These are phyloP conservation scores for Colletotrichum ledebouriae DNA, from an alignment of 2,329 filamentous ascomycete species.

Conservation along the genomic window DNA sequence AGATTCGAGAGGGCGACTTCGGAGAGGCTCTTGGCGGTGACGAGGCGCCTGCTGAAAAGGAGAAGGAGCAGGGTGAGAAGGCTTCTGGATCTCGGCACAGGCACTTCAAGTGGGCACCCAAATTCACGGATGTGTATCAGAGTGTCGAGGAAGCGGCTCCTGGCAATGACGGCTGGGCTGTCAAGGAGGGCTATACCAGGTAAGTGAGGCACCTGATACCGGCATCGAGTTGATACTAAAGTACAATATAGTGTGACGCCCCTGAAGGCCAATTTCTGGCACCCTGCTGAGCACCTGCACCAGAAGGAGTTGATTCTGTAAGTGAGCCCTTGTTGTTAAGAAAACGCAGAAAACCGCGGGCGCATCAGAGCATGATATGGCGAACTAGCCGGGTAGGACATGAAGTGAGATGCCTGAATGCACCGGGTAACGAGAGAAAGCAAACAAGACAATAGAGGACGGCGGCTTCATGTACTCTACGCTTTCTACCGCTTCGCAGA, in stretches of 20 bases:
- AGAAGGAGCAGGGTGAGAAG: conserved; percentile 49
- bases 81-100: conserved; percentile 74
- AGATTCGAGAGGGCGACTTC: conserved; percentile 76
- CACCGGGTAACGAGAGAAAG: background rate
- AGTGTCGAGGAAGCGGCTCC: conserved; percentile 84
- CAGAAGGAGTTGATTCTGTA: conserved; percentile 85
- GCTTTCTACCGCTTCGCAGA: conserved; percentile 23
- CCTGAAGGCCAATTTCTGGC: conserved; percentile 93
- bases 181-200: conserved; percentile 90
- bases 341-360: conserved; percentile 10
- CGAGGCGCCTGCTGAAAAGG: background rate
- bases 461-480: conserved; percentile 40
- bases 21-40: conserved; percentile 53
- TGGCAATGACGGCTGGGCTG: conserved; percentile 93
- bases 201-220: conserved; percentile 54
- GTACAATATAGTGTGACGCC: conserved; percentile 79
- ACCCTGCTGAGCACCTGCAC: conserved; percentile 72
- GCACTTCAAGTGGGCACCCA: conserved; percentile 95
- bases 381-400: conserved; percentile 35
- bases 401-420: conserved; percentile 17
- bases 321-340: conserved; percentile 63
- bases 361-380: conserved; percentile 28
- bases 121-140: conserved; percentile 87
- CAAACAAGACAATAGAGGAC: conserved; percentile 29
- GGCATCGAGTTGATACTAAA: conserved; percentile 36